Evolutionary conservation across 768 basidiomycete genomes (phyloP).

Genomic region (Myochromella boudieri): DNA sequence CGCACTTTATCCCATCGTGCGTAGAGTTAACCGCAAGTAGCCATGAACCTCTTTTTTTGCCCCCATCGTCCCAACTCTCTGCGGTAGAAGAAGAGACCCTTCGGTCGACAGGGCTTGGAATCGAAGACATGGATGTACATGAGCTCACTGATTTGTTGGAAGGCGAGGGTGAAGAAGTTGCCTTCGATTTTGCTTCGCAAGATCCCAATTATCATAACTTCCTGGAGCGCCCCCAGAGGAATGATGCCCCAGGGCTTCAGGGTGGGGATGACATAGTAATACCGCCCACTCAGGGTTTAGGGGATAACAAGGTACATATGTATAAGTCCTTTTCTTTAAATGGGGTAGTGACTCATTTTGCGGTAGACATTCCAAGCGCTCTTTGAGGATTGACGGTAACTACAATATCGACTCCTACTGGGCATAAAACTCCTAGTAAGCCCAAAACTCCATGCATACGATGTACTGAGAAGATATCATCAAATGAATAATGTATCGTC

Average conservation of each 20-base stretch:
- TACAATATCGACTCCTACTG: neutral
- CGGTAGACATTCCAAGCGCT: constrained; percentile 46
- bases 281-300: constrained; percentile 38
- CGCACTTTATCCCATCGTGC: constrained; percentile 15
- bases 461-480: neutral
- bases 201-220: constrained; percentile 10
- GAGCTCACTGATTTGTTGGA: constrained; percentile 63
- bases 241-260: constrained; percentile 32
- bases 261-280: constrained; percentile 35
- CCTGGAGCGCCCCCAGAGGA: constrained; percentile 13
- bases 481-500: constrained; percentile 28
- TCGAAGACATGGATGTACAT: constrained; percentile 63
- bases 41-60: constrained; percentile 45
- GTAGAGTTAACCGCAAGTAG: constrained; percentile 26
- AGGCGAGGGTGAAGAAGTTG: constrained; percentile 58
- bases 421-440: neutral
- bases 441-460: neutral
- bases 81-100: constrained; percentile 51
- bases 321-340: neutral
- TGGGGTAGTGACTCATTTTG: neutral
- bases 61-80: constrained; percentile 59
- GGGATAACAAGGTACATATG: constrained; percentile 31
- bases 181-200: constrained; percentile 35
- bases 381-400: constrained; percentile 45
- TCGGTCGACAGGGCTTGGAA: constrained; percentile 60